Conservation (phyloP, 2,329 filamentous ascomycete genomes). For the Sarocladium oryzae region DNA sequence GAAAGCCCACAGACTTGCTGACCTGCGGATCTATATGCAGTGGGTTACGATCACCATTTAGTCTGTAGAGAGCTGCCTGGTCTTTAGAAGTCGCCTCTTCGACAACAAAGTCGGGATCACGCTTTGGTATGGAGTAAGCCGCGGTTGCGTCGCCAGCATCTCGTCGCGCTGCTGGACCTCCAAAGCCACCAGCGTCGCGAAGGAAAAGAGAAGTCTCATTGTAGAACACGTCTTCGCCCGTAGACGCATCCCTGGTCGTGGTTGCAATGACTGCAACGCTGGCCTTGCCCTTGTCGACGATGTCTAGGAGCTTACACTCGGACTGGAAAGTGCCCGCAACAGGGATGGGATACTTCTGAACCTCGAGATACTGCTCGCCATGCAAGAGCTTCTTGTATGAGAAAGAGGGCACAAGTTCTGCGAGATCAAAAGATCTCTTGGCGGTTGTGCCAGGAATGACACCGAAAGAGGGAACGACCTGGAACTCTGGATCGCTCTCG, state of each 20-base stretch:
- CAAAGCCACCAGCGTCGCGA: conserved; percentile 84
- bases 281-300: conserved; percentile 90
- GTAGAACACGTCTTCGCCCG: conserved; percentile 89
- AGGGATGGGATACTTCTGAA: conserved; percentile 85
- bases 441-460: conserved; percentile 93
- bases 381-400: conserved; percentile 97
- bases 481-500: conserved; percentile 88
- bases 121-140: conserved; percentile 68
- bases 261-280: conserved; percentile 75
- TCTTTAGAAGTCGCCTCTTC: conserved; percentile 84
- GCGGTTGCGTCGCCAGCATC: conserved; percentile 78
- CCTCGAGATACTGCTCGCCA: conserved; percentile 96
- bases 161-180: conserved; percentile 67
- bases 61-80: conserved; percentile 86
- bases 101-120: conserved; percentile 74
- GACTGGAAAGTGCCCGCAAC: conserved; percentile 72
- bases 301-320: conserved; percentile 78
- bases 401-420: conserved; percentile 89
- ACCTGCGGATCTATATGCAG: conserved; percentile 94
- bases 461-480: conserved; percentile 89
- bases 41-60: conserved; percentile 93
- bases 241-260: conserved; percentile 77
- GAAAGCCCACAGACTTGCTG: conserved; percentile 92
- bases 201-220: conserved; percentile 94
- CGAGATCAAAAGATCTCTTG: conserved; percentile 69